phyloP scores from a whole-genome alignment of 257 asterid genomes.

The Capsicum chinense region DNA sequence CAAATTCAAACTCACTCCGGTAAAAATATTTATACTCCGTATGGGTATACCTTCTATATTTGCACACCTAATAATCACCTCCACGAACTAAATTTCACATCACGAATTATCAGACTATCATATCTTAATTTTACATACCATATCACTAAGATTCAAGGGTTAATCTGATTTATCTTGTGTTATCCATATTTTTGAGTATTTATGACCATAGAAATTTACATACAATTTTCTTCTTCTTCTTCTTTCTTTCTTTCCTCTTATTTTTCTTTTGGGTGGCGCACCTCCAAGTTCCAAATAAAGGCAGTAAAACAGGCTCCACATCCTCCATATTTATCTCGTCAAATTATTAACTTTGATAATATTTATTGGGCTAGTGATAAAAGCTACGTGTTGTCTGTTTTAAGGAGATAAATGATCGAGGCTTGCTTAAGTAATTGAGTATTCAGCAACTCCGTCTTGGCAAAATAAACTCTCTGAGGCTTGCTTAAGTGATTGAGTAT shows the following conservation, averaged over 20 bases:
- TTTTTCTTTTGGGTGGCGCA: no score
- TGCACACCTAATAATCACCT: not conserved
- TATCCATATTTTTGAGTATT: not conserved
- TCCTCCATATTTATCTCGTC: not conserved
- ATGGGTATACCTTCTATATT: not conserved
- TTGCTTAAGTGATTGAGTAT: no score
- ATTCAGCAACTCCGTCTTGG: no score
- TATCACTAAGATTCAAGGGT: no score
- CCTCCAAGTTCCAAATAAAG: not conserved
- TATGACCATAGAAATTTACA: not conserved
- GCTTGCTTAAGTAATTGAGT: no score
- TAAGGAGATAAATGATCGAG: no score
- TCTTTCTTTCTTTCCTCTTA: no score
- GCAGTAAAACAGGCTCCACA: accelerated
- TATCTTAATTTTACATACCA: not conserved
- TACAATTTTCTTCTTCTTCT: not conserved
- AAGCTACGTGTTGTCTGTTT: no score
- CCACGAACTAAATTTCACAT: not conserved
- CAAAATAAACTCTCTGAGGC: no score
- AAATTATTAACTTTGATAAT: not conserved
- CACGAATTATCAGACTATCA: no score
- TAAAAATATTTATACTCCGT: not conserved
- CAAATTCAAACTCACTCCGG: not conserved
- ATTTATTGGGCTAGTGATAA: not conserved
- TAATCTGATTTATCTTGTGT: no score